Percentiles rank a stretch among this genome's conserved stretches.
Conservation (phyloP, 2,329 filamentous ascomycete species). For the Sphaerulina vaccinii region DNA sequence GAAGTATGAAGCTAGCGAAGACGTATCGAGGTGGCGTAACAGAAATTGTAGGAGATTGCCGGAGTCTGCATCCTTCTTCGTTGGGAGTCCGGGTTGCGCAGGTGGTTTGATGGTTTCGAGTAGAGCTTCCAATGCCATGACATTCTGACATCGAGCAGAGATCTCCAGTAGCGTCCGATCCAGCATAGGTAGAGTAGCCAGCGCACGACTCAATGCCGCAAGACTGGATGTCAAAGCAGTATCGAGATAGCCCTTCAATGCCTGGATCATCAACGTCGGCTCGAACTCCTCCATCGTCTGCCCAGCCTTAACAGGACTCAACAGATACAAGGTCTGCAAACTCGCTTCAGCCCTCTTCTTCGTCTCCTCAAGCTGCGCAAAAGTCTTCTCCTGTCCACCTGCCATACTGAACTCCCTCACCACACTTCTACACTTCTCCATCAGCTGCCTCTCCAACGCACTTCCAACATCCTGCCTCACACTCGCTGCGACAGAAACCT, state of each 20-base stretch:
- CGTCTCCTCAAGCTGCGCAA: conserved; percentile 68
- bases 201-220: conserved; percentile 68
- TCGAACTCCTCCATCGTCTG: conserved; percentile 52
- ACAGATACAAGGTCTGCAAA: conserved; percentile 72
- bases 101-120: conserved; percentile 69
- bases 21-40: conserved; percentile 72
- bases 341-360: conserved; percentile 72
- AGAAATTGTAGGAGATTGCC: conserved; percentile 68
- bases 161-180: conserved; percentile 81
- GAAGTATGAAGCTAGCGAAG: conserved; percentile 84
- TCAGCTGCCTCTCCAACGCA: conserved; percentile 72
- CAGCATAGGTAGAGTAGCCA: conserved; percentile 76
- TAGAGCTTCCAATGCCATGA: conserved; percentile 81
- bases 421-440: conserved; percentile 60
- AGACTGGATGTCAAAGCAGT: conserved; percentile 77
- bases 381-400: conserved; percentile 42
- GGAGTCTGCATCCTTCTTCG: conserved; percentile 16
- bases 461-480: conserved; percentile 67
- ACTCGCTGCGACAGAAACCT: conserved; percentile 68
- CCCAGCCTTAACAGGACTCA: conserved; percentile 64
- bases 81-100: conserved; percentile 61
- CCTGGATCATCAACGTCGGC: conserved; percentile 70
- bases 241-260: conserved; percentile 78
- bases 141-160: conserved; percentile 80
- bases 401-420: conserved; percentile 78